Base-by-base conservation (phyloP, 2,329 filamentous ascomycete species). In the Aspergillus sp. region DNA sequence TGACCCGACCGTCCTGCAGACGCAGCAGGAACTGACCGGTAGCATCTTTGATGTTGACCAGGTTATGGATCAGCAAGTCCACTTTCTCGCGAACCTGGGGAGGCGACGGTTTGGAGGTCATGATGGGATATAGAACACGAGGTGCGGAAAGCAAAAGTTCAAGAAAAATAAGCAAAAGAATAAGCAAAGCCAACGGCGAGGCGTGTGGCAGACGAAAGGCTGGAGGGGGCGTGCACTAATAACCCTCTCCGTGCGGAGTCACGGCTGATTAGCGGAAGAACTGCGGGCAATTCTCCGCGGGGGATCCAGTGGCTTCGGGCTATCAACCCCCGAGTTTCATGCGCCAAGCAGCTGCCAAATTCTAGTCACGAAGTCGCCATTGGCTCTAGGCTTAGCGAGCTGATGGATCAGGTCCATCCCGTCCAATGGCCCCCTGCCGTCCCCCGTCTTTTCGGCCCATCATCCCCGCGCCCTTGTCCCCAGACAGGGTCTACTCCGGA, bases 11-110 rank as follows among this genome's bases (percentile, higher is more conserved):
- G 67, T 93, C 90, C 2, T 83, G 80, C 39, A 94, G 82, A 20
- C 81, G 86, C 60, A 92, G 79, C 24, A 93, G 81, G 73, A 92
- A 93, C 69, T 90, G 82, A 53, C 90, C 90, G 0, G 88, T 90
- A 45, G 82, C 83, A 77, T 94, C 90, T 69, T 86, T 85, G 76
- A 93, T 92, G 75, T 90, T 90, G 72, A 93, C 83, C 47, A 94
- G 81, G 69, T 90, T 90, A 70, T 88, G 77, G 67, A 91, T 92
- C 59, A 93, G 81, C 18, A 86, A 80, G 45, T 85, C 80, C 70
- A 93, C 87, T 59, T 85, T 75, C n/a, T 73, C 68, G 65, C 83
- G 82, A 55, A 86, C 78, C 49, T 80, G 69, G 26, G 72, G 67
- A n/a, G 67, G 63, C 4, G 66, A 47, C 20, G 62, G 62, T 50